A percentile compares a stretch with the other conserved stretches of the same genome.
Conservation (phyloP, 1,139 yeast genomes). For the Suzukiozyma palmioleophila region DNA sequence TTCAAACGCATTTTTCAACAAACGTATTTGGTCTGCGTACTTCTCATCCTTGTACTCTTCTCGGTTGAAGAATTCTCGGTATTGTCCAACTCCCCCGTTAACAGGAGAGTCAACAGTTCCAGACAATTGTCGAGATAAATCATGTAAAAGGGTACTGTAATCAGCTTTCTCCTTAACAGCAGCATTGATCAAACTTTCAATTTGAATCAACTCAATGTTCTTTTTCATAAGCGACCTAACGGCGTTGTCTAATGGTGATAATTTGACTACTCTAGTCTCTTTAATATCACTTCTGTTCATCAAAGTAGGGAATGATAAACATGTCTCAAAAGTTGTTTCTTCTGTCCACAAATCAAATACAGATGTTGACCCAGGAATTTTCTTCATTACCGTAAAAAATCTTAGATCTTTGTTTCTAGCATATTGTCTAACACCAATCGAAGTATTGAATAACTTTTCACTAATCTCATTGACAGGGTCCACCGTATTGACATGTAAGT, state of each 20-base stretch:
- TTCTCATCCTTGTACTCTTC: slow-evolving; percentile 36
- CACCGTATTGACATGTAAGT: slow-evolving; percentile 67
- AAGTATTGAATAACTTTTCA: slow-evolving; percentile 41
- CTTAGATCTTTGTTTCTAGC: slow-evolving; percentile 69
- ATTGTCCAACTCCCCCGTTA: slow-evolving; percentile 88
- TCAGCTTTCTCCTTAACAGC: slow-evolving; percentile 54
- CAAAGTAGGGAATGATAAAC: slow-evolving; percentile 78
- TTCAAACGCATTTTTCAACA: slow-evolving; percentile 59
- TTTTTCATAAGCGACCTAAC: slow-evolving; percentile 61
- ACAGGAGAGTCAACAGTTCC: slow-evolving; percentile 94
- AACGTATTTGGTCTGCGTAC: slow-evolving; percentile 38
- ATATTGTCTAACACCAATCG: slow-evolving; percentile 62
- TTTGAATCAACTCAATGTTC: slow-evolving; percentile 66
- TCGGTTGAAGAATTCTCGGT: slow-evolving; percentile 61
- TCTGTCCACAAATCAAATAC: slow-evolving; percentile 85
- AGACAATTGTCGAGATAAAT: slow-evolving; percentile 70
- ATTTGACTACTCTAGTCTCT: slow-evolving; percentile 43
- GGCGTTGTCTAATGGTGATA: slow-evolving; percentile 88
- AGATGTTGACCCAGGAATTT: slow-evolving; percentile 71
- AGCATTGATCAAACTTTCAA: slow-evolving; percentile 59
- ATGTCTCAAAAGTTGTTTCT: slow-evolving; percentile 75
- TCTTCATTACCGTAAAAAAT: slow-evolving; percentile 64
- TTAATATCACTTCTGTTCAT: slow-evolving; percentile 81
- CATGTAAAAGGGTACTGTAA: slow-evolving; percentile 50
- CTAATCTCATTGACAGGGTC: slow-evolving; percentile 61